A percentile compares a stretch with the other conserved stretches of the same genome.
phyloP scores from a whole-genome alignment of 345 rosid genomes.

The Citrus trifoliata region DNA sequence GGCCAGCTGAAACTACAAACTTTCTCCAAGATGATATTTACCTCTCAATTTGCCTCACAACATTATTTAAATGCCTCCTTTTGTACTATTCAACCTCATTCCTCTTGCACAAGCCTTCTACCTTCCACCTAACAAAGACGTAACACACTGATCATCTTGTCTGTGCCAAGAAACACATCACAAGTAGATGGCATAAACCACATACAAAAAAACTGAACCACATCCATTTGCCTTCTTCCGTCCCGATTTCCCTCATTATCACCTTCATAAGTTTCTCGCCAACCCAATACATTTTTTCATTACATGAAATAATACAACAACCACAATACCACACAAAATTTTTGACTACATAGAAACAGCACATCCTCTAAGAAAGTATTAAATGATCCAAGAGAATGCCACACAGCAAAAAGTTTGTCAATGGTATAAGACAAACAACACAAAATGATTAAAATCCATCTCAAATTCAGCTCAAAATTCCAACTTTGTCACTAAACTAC shows the following conservation, averaged over 20 bases:
- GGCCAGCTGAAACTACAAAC: not conserved
- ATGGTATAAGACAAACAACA: too few relatives aligned
- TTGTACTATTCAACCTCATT: not conserved
- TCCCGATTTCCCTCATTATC: slow-evolving; percentile 18
- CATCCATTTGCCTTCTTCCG: slow-evolving; percentile 15
- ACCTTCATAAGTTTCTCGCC: slow-evolving; percentile 1
- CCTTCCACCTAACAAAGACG: not conserved
- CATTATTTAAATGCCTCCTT: not conserved
- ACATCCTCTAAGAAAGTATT: not conserved
- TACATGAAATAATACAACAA: not conserved
- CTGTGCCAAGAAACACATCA: not conserved
- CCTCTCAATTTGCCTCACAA: slow-evolving; percentile 14
- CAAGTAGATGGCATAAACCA: slow-evolving; percentile 13
- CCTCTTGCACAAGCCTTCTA: slow-evolving; percentile 4
- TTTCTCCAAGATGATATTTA: slow-evolving; percentile 1
- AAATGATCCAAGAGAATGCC: not conserved
- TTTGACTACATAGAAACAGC: not conserved
- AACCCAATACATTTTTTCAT: slow-evolving; percentile 5
- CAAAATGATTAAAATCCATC: not conserved
- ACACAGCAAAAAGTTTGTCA: not conserved
- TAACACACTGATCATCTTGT: not conserved
- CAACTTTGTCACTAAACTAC: not conserved
- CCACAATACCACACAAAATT: not conserved
- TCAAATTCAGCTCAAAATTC: not conserved
- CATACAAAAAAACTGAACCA: slow-evolving; percentile 15